Conservation (phyloP, 2,329 filamentous ascomycete species). For the Aspergillus sp. region DNA sequence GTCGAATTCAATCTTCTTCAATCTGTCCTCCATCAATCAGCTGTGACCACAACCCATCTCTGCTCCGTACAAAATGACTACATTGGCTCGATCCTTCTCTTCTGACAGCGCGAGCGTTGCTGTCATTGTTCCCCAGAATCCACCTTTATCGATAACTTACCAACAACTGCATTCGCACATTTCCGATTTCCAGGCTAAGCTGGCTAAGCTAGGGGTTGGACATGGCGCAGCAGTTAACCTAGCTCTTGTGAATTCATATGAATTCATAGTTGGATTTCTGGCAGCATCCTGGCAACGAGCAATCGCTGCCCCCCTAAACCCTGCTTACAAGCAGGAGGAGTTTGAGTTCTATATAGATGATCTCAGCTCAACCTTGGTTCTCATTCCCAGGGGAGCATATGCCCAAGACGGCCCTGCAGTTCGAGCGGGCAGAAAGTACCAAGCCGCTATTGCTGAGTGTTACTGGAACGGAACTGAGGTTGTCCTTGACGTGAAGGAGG, state of each 20-base stretch:
- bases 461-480: constrained; percentile 75
- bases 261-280: constrained; percentile 84
- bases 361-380: constrained; percentile 72
- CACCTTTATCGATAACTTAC: constrained; percentile 67
- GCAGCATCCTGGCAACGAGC: constrained; percentile 82
- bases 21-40: not conserved
- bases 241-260: constrained; percentile 79
- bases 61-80: constrained; percentile 46
- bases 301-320: constrained; percentile 83
- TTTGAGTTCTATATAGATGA: constrained; percentile 93
- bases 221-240: constrained; percentile 74
- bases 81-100: constrained; percentile 59
- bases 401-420: constrained; percentile 68
- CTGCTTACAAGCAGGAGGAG: constrained; percentile 84
- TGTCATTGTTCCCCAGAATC: constrained; percentile 70
- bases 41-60: not conserved
- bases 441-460: constrained; percentile 82
- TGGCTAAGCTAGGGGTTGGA: constrained; percentile 71
- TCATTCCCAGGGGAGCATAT: constrained; percentile 72
- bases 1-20: not conserved
- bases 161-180: constrained; percentile 66
- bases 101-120: constrained; percentile 56
- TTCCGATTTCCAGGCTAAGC: constrained; percentile 70
- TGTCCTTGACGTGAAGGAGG: constrained; percentile 74
- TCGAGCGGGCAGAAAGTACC: constrained; percentile 73